A percentile compares a stretch with the other conserved stretches of the same genome.
Conservation (phyloP, 2,329 filamentous ascomycete species). For the Diaporthe capsici region DNA sequence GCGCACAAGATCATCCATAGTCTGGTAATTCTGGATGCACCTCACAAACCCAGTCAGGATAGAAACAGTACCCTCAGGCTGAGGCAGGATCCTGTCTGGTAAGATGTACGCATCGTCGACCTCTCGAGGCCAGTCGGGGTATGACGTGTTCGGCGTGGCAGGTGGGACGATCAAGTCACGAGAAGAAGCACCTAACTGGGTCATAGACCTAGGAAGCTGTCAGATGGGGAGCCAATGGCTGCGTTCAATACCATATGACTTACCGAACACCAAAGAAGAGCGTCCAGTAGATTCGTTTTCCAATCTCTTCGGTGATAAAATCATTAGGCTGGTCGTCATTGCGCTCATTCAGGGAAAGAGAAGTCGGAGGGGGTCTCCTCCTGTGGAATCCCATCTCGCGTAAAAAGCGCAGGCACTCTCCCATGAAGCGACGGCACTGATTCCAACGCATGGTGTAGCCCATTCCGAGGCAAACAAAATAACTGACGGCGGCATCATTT, state of each 20-base stretch:
- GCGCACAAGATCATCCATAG: constrained; percentile 84
- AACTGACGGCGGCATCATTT: constrained; percentile 78
- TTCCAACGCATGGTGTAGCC: constrained; percentile 79
- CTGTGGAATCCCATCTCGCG: constrained; percentile 77
- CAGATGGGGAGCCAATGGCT: constrained; percentile 33
- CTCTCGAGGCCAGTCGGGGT: constrained; percentile 84
- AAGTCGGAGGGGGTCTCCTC: constrained; percentile 56
- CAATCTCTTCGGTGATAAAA: constrained; percentile 79
- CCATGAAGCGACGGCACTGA: constrained; percentile 77
- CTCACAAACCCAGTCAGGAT: constrained; percentile 85
- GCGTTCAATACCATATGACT: constrained; percentile 40
- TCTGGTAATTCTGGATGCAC: constrained; percentile 82
- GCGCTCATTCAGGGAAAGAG: constrained; percentile 56
- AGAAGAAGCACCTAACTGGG: constrained; percentile 81
- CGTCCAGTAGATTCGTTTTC: constrained; percentile 88
- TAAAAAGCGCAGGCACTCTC: constrained; percentile 79
- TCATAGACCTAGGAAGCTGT: constrained; percentile 71
- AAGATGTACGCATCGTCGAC: constrained; percentile 88
- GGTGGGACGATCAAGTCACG: constrained; percentile 82
- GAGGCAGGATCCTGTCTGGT: constrained; percentile 76
- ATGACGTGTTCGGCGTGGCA: constrained; percentile 80
- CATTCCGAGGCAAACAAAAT: constrained; percentile 78
- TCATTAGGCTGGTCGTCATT: constrained; percentile 68
- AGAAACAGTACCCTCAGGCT: constrained; percentile 77
- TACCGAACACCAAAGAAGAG: constrained; percentile 81